phyloP scores from a whole-genome alignment of 2,329 filamentous ascomycete species.

The Paracoccidioides lutzii region DNA sequence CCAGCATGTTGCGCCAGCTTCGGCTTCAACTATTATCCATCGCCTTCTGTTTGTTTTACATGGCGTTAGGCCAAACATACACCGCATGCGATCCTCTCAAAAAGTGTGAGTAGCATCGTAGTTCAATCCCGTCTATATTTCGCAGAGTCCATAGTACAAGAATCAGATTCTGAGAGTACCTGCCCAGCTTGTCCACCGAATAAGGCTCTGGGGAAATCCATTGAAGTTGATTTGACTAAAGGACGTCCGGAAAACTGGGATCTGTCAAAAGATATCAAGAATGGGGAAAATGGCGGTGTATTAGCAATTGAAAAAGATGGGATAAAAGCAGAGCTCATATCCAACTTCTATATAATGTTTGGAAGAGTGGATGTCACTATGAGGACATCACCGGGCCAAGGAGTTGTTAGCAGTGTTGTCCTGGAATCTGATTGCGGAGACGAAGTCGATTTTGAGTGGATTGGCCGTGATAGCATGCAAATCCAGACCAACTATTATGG shows the following conservation, averaged over 20 bases:
- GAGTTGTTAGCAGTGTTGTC: constrained; percentile 83
- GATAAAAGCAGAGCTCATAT: constrained; percentile 72
- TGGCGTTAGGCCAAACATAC: constrained; percentile 52
- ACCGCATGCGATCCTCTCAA: constrained; percentile 59
- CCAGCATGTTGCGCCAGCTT: neutral
- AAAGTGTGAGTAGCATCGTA: constrained; percentile 10
- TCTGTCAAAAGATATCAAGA: constrained; percentile 54
- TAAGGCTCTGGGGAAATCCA: constrained; percentile 46
- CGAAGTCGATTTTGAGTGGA: constrained; percentile 70
- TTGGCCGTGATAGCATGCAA: constrained; percentile 21
- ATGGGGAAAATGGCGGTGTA: constrained; percentile 57
- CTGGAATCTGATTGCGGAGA: constrained; percentile 86
- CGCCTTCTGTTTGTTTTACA: constrained; percentile 31
- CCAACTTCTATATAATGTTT: constrained; percentile 97
- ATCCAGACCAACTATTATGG: constrained; percentile 87
- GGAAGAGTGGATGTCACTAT: constrained; percentile 74
- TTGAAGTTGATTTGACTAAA: constrained; percentile 28
- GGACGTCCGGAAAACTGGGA: constrained; percentile 47
- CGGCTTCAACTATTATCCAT: constrained; percentile 26
- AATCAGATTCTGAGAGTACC: constrained; percentile 32
- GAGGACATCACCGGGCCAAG: constrained; percentile 72
- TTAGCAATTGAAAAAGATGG: constrained; percentile 67
- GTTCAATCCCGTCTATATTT: neutral
- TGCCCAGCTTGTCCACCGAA: constrained; percentile 51
- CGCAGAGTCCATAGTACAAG: neutral